Conservation (phyloP, 371 early-diverging fungal genomes). For the Coemansia linderi region DNA sequence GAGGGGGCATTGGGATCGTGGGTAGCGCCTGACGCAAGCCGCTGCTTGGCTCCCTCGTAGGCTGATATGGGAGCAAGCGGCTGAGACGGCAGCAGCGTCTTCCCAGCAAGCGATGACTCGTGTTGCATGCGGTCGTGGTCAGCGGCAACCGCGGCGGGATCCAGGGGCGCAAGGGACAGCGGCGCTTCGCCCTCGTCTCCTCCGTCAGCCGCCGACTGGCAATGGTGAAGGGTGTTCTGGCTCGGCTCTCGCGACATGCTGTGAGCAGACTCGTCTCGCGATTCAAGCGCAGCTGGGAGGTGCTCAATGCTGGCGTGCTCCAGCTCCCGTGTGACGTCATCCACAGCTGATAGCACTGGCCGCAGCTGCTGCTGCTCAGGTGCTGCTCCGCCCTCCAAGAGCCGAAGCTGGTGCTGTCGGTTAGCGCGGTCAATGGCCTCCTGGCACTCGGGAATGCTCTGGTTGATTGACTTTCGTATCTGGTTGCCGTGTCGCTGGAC, state of each 20-base stretch:
- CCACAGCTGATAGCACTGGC: conserved; percentile 10
- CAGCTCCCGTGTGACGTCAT: conserved; percentile 20
- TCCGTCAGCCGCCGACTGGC: conserved; percentile 23
- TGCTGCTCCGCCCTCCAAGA: background rate
- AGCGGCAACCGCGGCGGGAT: conserved; percentile 8
- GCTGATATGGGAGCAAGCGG: conserved; percentile 18
- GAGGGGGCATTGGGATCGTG: conserved; percentile 16
- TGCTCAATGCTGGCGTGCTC: conserved; percentile 15
- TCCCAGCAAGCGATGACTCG: conserved; percentile 26
- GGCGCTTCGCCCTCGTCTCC: conserved; percentile 3
- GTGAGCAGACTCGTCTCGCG: conserved; percentile 28
- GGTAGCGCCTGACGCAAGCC: conserved; percentile 37
- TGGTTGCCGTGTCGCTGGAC: conserved; percentile 38
- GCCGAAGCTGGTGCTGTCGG: conserved; percentile 9
- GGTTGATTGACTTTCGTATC: conserved; percentile 24
- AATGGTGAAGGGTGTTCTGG: conserved; percentile 38
- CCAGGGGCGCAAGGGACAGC: background rate
- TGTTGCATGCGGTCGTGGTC: background rate
- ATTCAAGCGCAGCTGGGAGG: conserved; percentile 17
- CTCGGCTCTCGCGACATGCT: conserved; percentile 46
- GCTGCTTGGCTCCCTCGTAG: conserved; percentile 23
- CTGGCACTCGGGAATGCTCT: background rate
- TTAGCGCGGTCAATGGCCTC: conserved; percentile 4
- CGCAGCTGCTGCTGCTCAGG: background rate
- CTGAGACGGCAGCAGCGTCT: conserved; percentile 19